Evolutionary conservation across 495 filamentous ascomycete genomes (phyloP).

Genomic region (Annulohypoxylon maeteangense): DNA sequence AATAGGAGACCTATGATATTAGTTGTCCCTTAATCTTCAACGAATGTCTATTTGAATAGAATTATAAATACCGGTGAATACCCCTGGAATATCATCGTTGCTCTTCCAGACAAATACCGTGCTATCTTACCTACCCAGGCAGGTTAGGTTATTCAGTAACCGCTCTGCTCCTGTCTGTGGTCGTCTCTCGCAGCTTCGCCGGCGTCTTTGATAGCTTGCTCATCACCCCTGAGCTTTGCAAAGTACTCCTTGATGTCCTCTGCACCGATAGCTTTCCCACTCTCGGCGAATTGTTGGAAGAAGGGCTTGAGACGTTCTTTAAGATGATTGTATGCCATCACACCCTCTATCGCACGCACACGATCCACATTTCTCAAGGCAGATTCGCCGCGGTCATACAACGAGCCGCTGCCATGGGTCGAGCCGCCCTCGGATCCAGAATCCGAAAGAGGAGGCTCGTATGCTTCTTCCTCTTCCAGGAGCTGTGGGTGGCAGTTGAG

Average conservation of each 20-base stretch:
- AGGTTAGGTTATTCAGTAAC: slow-evolving; percentile 55
- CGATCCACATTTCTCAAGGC: slow-evolving; percentile 90
- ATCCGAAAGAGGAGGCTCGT: slow-evolving; percentile 85
- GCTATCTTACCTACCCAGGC: neutral
- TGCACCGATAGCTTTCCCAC: slow-evolving; percentile 82
- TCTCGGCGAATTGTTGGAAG: slow-evolving; percentile 91
- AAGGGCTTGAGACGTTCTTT: slow-evolving; percentile 95
- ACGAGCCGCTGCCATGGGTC: slow-evolving; percentile 68
- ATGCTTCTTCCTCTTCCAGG: slow-evolving; percentile 91
- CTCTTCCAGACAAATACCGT: neutral
- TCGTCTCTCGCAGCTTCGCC: slow-evolving; percentile 58
- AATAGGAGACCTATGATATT: slow-evolving; percentile 31
- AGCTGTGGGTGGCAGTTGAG: slow-evolving; percentile 77
- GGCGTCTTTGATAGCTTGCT: slow-evolving; percentile 62
- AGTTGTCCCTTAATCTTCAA: slow-evolving; percentile 11
- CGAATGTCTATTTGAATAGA: neutral
- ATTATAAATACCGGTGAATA: slow-evolving; percentile 5
- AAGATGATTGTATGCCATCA: slow-evolving; percentile 95
- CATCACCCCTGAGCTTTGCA: slow-evolving; percentile 90
- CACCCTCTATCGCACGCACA: slow-evolving; percentile 92
- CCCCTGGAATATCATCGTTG: neutral
- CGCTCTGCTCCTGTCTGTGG: slow-evolving; percentile 68
- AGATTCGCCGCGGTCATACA: slow-evolving; percentile 89
- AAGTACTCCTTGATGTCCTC: slow-evolving; percentile 98
- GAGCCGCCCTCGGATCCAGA: slow-evolving; percentile 55